A percentile compares a stretch with the other conserved stretches of the same genome.
phyloP scores from a whole-genome alignment of 1,284 basidiomycete species.

The Kalmanozyma brasiliensis region DNA sequence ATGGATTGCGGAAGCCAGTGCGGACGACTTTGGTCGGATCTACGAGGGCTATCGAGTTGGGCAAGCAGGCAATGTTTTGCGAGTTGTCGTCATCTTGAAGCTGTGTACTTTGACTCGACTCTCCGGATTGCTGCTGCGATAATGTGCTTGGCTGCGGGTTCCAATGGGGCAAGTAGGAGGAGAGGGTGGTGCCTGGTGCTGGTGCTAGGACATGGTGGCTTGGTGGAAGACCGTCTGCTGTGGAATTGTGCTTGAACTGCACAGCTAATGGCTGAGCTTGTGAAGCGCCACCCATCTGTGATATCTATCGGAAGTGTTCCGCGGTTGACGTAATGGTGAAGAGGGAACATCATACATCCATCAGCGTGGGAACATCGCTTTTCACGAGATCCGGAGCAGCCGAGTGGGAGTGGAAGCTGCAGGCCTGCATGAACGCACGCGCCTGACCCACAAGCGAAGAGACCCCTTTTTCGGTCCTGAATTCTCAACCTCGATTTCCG shows the following conservation, averaged over 20 bases:
- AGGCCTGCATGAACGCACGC: too few species aligned
- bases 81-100: background rate
- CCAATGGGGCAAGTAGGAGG: conserved; percentile 47
- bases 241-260: conserved; percentile 17
- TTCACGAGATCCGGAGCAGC: background rate
- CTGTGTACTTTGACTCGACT: background rate
- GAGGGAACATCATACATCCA: too few species aligned
- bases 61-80: conserved; percentile 20
- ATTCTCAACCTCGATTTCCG: background rate
- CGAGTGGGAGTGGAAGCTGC: background rate
- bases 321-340: too few species aligned
- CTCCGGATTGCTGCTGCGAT: background rate
- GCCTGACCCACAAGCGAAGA: too few species aligned
- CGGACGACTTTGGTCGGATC: conserved; percentile 28
- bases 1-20: conserved; percentile 61
- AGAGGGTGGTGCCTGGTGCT: conserved; percentile 43
- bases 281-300: conserved; percentile 2
- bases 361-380: too few species aligned
- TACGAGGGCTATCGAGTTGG: conserved; percentile 28
- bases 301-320: too few species aligned
- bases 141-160: conserved; percentile 22
- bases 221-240: conserved; percentile 22
- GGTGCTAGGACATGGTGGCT: conserved; percentile 50
- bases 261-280: conserved; percentile 9
- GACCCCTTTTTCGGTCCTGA: conserved; percentile 3